These are phyloP conservation scores for Phytophthora megakarya DNA, from an alignment of 352 stramenopile species.

Conservation along the genomic window DNA sequence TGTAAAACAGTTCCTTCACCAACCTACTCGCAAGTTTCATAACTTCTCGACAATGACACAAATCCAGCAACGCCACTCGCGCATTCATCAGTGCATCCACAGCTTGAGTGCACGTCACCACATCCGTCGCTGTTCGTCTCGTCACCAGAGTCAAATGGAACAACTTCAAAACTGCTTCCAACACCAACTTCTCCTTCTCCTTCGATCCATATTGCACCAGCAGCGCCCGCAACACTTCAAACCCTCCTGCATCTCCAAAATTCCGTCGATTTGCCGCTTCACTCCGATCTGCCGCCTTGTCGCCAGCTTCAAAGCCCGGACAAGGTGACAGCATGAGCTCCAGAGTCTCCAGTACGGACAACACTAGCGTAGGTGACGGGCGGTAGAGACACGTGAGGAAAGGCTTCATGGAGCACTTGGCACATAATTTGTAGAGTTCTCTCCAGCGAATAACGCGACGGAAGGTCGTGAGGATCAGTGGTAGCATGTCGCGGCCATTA, in stretches of 20 bases:
- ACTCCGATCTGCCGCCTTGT: slow-evolving; percentile 71
- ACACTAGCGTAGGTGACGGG: slow-evolving; percentile 54
- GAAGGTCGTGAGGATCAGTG: slow-evolving; percentile 69
- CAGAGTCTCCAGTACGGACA: slow-evolving; percentile 68
- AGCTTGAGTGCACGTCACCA: slow-evolving; percentile 61
- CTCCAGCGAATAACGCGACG: slow-evolving; percentile 78
- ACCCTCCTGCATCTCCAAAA: slow-evolving; percentile 76
- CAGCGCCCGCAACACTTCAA: slow-evolving; percentile 67
- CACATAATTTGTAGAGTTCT: slow-evolving; percentile 80
- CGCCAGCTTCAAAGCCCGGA: slow-evolving; percentile 50
- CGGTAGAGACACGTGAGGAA: slow-evolving; percentile 72
- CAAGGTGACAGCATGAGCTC: slow-evolving; percentile 64
- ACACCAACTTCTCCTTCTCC: slow-evolving; percentile 32
- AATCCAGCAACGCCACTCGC: slow-evolving; percentile 62
- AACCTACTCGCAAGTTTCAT: slow-evolving; percentile 66
- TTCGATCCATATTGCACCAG: slow-evolving; percentile 65
- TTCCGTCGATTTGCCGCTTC: slow-evolving; percentile 78
- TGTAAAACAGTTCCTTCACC: slow-evolving; percentile 77
- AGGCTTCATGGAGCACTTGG: slow-evolving; percentile 84
- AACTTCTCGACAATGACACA: slow-evolving; percentile 66
- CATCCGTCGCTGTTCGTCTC: slow-evolving; percentile 55
- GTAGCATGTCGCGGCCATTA: slow-evolving; percentile 66
- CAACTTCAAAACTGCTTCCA: slow-evolving; percentile 58
- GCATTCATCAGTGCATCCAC: slow-evolving; percentile 70
- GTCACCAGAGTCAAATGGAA: slow-evolving; percentile 72